Conservation (phyloP, 2,329 filamentous ascomycete genomes). For the Purpureocillium takamizusanense region DNA sequence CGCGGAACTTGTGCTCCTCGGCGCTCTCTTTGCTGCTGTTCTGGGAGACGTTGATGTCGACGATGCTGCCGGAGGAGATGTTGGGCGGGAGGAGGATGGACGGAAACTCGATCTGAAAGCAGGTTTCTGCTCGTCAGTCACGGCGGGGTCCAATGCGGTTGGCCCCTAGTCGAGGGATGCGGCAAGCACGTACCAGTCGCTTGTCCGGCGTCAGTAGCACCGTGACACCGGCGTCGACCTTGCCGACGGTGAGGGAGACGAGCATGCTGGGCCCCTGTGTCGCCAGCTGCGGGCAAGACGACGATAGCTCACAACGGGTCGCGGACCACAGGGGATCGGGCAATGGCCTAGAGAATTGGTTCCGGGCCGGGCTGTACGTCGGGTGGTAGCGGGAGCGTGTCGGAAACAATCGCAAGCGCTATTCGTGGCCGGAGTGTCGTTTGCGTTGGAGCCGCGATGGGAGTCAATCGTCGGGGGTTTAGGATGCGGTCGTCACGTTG, state of each 20-base stretch:
- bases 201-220: conserved; percentile 96
- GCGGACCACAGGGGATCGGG: too few species aligned
- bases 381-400: too few species aligned
- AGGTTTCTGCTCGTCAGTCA: conserved; percentile 2
- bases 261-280: conserved; percentile 53
- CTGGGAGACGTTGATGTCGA: conserved; percentile 91
- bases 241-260: conserved; percentile 95
- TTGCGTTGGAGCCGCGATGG: too few species aligned
- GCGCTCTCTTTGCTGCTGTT: conserved; percentile 72
- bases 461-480: too few species aligned
- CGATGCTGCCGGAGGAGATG: conserved; percentile 92
- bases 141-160: too few species aligned
- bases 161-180: too few species aligned
- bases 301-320: not conserved
- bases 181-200: conserved; percentile 65
- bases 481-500: too few species aligned
- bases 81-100: conserved; percentile 93
- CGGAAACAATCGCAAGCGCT: too few species aligned
- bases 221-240: conserved; percentile 97
- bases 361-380: too few species aligned
- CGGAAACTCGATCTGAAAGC: conserved; percentile 87
- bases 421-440: too few species aligned
- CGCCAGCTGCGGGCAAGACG: not conserved
- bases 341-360: too few species aligned
- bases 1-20: conserved; percentile 66